A percentile compares a stretch with the other conserved stretches of the same genome.
Evolutionary conservation across 169 alveolate species (phyloP).

Genomic region (Plasmodium billcollinsi): DNA sequence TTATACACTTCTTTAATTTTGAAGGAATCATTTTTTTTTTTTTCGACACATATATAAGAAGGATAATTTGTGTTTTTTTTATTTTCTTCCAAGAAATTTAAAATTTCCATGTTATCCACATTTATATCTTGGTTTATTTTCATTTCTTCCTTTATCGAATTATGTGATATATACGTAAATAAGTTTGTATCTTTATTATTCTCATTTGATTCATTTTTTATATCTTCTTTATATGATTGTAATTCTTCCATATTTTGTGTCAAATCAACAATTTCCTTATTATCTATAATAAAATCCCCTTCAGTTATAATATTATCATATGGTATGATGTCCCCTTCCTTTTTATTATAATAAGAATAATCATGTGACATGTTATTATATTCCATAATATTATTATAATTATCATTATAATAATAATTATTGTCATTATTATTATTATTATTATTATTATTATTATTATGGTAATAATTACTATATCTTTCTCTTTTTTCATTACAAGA

Average conservation of each 20-base stretch:
- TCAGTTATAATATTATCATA: slow-evolving; percentile 20
- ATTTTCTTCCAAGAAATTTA: too few species aligned
- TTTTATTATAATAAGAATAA: neutral
- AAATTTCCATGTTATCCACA: too few species aligned
- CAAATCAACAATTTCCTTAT: slow-evolving; percentile 38
- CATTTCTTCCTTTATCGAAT: too few species aligned
- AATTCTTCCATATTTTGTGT: slow-evolving; percentile 20
- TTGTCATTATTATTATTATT: neutral
- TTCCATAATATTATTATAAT: neutral
- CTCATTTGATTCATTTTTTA: too few species aligned
- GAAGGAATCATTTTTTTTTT: too few species aligned
- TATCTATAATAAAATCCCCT: slow-evolving; percentile 7
- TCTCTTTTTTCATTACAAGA: too few species aligned
- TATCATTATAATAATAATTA: neutral
- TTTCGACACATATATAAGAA: too few species aligned
- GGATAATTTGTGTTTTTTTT: too few species aligned
- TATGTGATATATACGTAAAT: too few species aligned
- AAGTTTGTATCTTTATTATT: too few species aligned
- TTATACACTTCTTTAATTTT: neutral
- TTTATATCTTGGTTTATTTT: too few species aligned
- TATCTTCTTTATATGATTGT: too few species aligned
- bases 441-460: neutral
- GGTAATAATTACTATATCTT: neutral
- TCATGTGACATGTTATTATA: neutral
- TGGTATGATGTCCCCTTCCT: neutral